A percentile compares a stretch with the other conserved stretches of the same genome.
These are phyloP conservation scores for Polytrichum commune DNA, from an alignment of 225 moss, liverwort and hornwort species.

Conservation along the genomic window DNA sequence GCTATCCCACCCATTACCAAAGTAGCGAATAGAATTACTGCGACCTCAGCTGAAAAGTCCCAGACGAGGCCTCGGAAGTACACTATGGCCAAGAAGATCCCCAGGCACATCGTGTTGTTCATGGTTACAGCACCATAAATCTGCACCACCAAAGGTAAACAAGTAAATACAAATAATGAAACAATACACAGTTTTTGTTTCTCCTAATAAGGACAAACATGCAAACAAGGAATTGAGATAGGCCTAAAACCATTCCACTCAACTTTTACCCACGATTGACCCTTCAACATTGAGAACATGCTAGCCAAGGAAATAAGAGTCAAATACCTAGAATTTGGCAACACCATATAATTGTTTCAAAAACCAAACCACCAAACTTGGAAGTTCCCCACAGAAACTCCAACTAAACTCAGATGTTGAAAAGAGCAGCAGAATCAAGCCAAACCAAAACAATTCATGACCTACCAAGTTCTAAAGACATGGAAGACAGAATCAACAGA, in stretches of 20 bases:
- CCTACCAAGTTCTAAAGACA: too few relatives aligned
- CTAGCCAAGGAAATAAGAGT: too few relatives aligned
- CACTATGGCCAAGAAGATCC: slow-evolving; percentile 60
- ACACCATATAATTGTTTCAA: too few relatives aligned
- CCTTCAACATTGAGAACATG: too few relatives aligned
- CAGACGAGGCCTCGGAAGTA: slow-evolving; percentile 48
- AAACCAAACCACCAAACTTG: too few relatives aligned
- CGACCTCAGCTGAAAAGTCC: slow-evolving; percentile 68
- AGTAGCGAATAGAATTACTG: slow-evolving; percentile 51
- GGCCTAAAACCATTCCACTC: too few relatives aligned
- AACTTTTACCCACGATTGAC: too few relatives aligned
- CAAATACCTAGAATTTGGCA: too few relatives aligned
- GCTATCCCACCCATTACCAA: slow-evolving; percentile 48
- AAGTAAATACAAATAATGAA: background rate
- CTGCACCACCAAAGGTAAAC: slow-evolving; percentile 17
- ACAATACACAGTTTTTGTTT: background rate
- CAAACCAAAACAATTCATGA: too few relatives aligned
- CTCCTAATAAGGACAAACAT: background rate
- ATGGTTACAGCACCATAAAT: slow-evolving; percentile 70
- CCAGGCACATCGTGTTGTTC: slow-evolving; percentile 67
- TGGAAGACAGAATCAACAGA: slow-evolving; percentile 1
- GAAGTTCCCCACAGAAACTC: too few relatives aligned
- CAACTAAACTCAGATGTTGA: too few relatives aligned
- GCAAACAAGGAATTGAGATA: background rate
- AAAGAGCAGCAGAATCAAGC: too few relatives aligned